Evolutionary conservation across 768 basidiomycete species (phyloP).

Genomic region (Xerocomellus amylosporus): DNA sequence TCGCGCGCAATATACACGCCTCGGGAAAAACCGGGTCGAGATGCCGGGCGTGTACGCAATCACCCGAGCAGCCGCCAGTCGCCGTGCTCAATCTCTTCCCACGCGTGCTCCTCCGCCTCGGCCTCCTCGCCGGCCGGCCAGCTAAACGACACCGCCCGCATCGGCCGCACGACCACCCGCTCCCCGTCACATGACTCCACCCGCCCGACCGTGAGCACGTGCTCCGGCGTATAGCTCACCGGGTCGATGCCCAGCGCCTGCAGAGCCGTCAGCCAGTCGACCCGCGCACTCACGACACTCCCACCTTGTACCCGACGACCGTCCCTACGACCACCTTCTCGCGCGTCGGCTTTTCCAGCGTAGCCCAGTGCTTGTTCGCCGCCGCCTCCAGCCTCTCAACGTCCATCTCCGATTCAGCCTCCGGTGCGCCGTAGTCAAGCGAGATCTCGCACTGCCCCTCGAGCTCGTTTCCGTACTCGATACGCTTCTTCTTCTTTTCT

Average conservation of each 20-base stretch:
- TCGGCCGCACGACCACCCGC: slow-evolving; percentile 14
- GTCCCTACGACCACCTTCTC: slow-evolving; percentile 30
- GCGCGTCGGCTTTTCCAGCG: slow-evolving; percentile 22
- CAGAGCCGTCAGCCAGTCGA: not conserved
- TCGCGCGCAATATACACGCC: slow-evolving; percentile 12
- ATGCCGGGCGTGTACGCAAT: slow-evolving; percentile 18
- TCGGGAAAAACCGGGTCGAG: slow-evolving; percentile 23
- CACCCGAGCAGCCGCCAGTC: slow-evolving; percentile 29
- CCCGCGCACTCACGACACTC: not conserved
- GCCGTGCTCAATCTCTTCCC: slow-evolving; percentile 27
- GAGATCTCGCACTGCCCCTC: not conserved
- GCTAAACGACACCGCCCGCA: slow-evolving; percentile 30
- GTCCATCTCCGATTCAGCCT: not conserved
- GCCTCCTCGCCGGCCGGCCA: slow-evolving; percentile 24
- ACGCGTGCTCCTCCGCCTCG: slow-evolving; percentile 19
- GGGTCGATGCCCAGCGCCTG: slow-evolving; percentile 62
- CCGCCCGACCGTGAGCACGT: slow-evolving; percentile 46
- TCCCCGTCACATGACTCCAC: slow-evolving; percentile 28
- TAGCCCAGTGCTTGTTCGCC: slow-evolving; percentile 18
- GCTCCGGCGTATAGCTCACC: slow-evolving; percentile 56
- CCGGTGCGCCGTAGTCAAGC: slow-evolving; percentile 13
- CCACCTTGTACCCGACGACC: slow-evolving; percentile 53
- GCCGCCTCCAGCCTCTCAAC: slow-evolving; percentile 8
- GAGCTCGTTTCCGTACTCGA: slow-evolving; percentile 34
- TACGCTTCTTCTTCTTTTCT: slow-evolving; percentile 36